Conservation (phyloP, 2,329 filamentous ascomycete genomes). For the Fusarium liriodendri region DNA sequence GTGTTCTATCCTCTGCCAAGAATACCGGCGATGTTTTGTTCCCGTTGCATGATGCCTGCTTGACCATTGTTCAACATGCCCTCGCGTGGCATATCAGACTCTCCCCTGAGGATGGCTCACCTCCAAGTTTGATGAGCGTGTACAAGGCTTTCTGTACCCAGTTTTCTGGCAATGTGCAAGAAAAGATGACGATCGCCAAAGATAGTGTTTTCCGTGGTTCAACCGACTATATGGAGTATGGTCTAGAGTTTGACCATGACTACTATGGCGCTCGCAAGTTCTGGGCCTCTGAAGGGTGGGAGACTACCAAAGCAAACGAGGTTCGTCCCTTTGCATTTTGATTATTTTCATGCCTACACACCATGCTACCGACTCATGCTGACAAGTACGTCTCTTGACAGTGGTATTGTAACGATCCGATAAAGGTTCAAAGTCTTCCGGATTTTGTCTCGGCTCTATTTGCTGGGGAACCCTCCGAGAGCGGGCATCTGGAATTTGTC, state of each 20-base stretch:
- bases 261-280: conserved; percentile 8
- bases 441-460: background rate
- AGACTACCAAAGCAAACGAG: background rate
- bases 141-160: background rate
- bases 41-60: background rate
- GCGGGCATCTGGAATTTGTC: too few relatives aligned
- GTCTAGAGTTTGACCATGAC: conserved; percentile 1
- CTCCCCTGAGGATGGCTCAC: background rate
- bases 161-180: background rate
- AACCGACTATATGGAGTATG: background rate
- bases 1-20: background rate
- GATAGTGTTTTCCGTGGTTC: background rate
- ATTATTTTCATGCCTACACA: background rate
- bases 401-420: conserved; percentile 10
- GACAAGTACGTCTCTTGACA: background rate
- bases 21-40: background rate
- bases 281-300: conserved; percentile 5
- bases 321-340: background rate
- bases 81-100: background rate
- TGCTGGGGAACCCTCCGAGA: background rate
- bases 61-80: background rate
- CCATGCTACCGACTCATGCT: background rate
- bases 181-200: background rate
- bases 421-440: background rate
- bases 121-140: background rate